Conservation (phyloP, 1,284 basidiomycete genomes). For the Vanrija sp. region DNA sequence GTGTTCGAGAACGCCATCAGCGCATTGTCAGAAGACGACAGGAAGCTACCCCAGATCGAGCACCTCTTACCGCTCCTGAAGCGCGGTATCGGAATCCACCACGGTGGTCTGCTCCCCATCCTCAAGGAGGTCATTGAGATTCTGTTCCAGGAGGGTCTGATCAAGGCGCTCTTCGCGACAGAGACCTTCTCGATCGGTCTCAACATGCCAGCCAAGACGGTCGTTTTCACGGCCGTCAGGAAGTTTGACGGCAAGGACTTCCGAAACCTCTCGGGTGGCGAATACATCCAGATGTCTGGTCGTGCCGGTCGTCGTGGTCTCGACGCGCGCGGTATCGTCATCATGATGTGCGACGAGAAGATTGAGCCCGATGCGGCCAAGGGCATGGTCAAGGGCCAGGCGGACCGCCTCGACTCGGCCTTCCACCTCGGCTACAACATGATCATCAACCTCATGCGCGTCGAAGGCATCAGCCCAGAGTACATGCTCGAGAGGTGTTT, state of each 20-base stretch:
- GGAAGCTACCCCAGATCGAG: constrained; percentile 87
- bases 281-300: constrained; percentile 99
- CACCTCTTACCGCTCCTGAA: constrained; percentile 89
- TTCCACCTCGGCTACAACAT: constrained; percentile 99
- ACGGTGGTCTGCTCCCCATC: constrained; percentile 94
- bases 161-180: constrained; percentile 97
- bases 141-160: constrained; percentile 97
- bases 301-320: constrained; percentile 94
- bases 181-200: constrained; percentile 99
- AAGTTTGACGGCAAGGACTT: constrained; percentile 97
- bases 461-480: constrained; percentile 97
- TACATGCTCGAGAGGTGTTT: constrained; percentile 98
- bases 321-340: constrained; percentile 98
- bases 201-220: constrained; percentile 99
- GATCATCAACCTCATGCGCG: constrained; percentile 97
- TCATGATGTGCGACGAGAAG: constrained; percentile 99
- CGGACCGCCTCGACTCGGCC: constrained; percentile 93
- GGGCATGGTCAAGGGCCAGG: constrained; percentile 97
- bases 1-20: constrained; percentile 96
- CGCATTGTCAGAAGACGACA: constrained; percentile 81
- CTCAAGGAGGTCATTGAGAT: constrained; percentile 99
- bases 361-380: constrained; percentile 89
- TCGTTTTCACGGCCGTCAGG: constrained; percentile 86
- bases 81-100: constrained; percentile 97
- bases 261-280: constrained; percentile 70